phyloP scores from a whole-genome alignment of 2,329 filamentous ascomycete species.

The Pezicula rhizophila region DNA sequence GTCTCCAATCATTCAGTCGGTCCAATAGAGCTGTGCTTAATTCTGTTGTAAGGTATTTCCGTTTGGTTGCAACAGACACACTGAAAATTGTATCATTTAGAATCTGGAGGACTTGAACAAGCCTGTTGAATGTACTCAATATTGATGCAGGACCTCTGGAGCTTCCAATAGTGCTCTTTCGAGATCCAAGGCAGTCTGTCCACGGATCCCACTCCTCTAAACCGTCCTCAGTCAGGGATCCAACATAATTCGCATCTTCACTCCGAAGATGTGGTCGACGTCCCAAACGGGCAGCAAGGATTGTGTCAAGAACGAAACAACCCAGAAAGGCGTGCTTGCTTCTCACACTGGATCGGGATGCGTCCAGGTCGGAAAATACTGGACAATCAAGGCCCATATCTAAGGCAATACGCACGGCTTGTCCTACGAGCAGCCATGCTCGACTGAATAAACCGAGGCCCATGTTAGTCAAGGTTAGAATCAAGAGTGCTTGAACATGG shows the following conservation, averaged over 20 bases:
- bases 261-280: constrained; percentile 42
- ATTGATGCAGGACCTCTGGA: constrained; percentile 26
- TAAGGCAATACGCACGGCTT: constrained; percentile 51
- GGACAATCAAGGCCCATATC: constrained; percentile 34
- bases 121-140: constrained; percentile 27
- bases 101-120: constrained; percentile 26
- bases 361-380: constrained; percentile 15
- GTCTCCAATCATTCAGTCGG: constrained; percentile 21
- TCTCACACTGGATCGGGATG: constrained; percentile 20
- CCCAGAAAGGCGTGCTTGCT: constrained; percentile 44
- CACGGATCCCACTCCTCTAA: constrained; percentile 72
- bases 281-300: constrained; percentile 46
- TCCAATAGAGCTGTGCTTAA: constrained; percentile 16
- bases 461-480: constrained; percentile 59
- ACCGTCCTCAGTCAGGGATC: constrained; percentile 55
- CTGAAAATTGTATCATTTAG: constrained; percentile 22
- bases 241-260: constrained; percentile 39
- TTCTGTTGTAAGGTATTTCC: constrained; percentile 9
- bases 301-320: constrained; percentile 57
- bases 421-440: constrained; percentile 60
- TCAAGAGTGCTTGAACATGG: constrained; percentile 49
- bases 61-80: constrained; percentile 7
- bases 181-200: constrained; percentile 43
- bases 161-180: constrained; percentile 16
- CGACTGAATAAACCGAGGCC: constrained; percentile 47